These are phyloP conservation scores for Melampsora americana DNA, from an alignment of 1,284 basidiomycete species.

Conservation along the genomic window DNA sequence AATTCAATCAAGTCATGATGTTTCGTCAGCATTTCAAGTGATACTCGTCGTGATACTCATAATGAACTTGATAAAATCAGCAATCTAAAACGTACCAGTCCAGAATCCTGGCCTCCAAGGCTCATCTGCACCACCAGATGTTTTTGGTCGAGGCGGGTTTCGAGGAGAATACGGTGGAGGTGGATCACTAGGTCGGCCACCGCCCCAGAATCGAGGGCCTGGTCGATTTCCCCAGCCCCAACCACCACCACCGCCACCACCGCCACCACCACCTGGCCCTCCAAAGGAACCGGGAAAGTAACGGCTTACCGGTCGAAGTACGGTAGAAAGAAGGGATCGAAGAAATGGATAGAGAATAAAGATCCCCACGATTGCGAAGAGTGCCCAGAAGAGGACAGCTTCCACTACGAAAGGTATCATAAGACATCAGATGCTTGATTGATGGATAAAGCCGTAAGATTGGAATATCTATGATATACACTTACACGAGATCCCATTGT, in stretches of 20 bases:
- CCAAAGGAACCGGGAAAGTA: conserved; percentile 50
- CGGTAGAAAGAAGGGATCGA: conserved; percentile 44
- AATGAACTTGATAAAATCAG: background rate
- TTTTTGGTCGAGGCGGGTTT: conserved; percentile 48
- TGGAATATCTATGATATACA: background rate
- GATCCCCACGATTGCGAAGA: conserved; percentile 15
- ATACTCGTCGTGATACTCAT: too few relatives aligned
- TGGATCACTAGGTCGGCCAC: conserved; percentile 55
- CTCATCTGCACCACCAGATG: conserved; percentile 48
- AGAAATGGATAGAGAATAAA: conserved; percentile 46
- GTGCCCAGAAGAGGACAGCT: conserved; percentile 17
- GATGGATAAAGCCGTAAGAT: too few relatives aligned
- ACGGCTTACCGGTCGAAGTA: conserved; percentile 52
- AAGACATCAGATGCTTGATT: conserved; percentile 15
- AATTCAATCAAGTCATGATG: too few relatives aligned
- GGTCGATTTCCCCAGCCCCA: conserved; percentile 50
- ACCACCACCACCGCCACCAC: conserved; percentile 54
- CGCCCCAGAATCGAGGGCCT: conserved; percentile 44
- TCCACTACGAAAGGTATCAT: conserved; percentile 30
- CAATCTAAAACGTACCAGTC: conserved; percentile 60
- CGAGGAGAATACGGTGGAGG: conserved; percentile 75
- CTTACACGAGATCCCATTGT: background rate
- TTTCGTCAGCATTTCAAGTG: too few relatives aligned
- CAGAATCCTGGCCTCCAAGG: conserved; percentile 70
- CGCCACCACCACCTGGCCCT: conserved; percentile 50